Evolutionary conservation across 352 stramenopile species (phyloP).

Genomic region (Phytopythium ostracodes): DNA sequence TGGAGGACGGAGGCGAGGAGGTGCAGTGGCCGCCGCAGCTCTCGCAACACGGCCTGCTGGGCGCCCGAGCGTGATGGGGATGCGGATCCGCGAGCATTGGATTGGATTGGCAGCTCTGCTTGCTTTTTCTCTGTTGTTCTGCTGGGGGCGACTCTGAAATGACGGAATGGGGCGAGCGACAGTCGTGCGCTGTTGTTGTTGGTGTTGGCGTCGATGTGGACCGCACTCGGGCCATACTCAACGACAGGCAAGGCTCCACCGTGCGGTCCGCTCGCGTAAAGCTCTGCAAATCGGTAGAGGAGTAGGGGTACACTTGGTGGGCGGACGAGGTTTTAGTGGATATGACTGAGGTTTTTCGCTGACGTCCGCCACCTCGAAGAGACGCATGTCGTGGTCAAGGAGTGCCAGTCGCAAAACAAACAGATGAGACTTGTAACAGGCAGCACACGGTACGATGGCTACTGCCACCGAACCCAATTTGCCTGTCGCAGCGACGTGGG

Average conservation of each 20-base stretch:
- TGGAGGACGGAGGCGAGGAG: not conserved
- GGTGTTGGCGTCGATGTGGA: slow-evolving; percentile 22
- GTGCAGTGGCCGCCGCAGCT: slow-evolving; percentile 33
- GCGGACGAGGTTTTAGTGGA: slow-evolving; percentile 17
- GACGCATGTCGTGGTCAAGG: not conserved
- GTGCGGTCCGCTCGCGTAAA: not conserved
- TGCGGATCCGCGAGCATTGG: not conserved
- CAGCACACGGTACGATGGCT: not conserved
- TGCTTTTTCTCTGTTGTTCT: slow-evolving; percentile 11
- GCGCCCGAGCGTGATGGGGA: slow-evolving; percentile 7
- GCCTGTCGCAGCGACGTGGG: slow-evolving; percentile 3
- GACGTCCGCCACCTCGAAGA: slow-evolving; percentile 6
- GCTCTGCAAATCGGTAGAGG: slow-evolving; percentile 9
- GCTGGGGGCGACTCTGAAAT: slow-evolving; percentile 18
- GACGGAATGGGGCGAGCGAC: slow-evolving; percentile 25
- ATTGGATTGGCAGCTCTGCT: not conserved
- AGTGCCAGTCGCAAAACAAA: not conserved
- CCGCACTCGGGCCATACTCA: slow-evolving; percentile 13
- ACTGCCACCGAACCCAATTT: slow-evolving; percentile 1
- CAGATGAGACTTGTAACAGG: slow-evolving; percentile 2
- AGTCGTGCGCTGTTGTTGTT: slow-evolving; percentile 8
- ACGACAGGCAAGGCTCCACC: slow-evolving; percentile 13
- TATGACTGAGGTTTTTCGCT: slow-evolving; percentile 9
- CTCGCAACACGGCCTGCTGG: slow-evolving; percentile 34
- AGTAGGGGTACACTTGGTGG: not conserved